Evolutionary conservation across 2,329 filamentous ascomycete genomes (phyloP).

Genomic region (Fusarium begoniae): DNA sequence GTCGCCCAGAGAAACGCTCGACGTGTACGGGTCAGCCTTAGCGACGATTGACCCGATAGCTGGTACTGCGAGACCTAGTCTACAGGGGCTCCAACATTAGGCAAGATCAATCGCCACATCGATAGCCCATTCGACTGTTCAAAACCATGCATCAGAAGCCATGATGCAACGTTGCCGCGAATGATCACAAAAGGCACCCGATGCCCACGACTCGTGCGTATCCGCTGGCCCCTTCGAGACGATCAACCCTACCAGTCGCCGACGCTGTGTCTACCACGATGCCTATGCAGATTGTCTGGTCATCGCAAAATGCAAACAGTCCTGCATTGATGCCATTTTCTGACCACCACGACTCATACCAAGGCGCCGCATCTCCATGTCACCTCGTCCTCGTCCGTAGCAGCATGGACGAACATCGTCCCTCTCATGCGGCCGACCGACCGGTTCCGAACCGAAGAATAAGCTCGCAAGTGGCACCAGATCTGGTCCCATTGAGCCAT

Average conservation of each 20-base stretch:
- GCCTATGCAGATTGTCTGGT: accelerated
- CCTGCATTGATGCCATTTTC: no score
- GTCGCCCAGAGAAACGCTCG: accelerated
- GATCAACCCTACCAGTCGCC: neutral
- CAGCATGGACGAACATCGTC: neutral
- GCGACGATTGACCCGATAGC: neutral
- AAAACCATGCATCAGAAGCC: neutral
- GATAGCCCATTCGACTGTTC: accelerated
- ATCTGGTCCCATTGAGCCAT: no score
- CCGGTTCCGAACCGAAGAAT: no score
- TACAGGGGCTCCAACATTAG: neutral
- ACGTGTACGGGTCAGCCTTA: neutral
- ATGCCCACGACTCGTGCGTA: neutral
- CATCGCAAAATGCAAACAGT: accelerated
- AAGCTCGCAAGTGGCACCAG: accelerated
- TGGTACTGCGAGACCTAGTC: accelerated
- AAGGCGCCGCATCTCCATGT: no score
- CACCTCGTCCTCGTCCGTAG: neutral
- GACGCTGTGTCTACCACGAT: neutral
- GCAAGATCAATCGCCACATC: no score
- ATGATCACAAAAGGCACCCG: neutral
- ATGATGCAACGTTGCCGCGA: no score
- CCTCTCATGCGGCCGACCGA: accelerated
- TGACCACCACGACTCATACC: neutral
- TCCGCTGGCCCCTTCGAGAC: neutral